Conservation (phyloP, 305 asterid genomes). For the Salvia sclarea region DNA sequence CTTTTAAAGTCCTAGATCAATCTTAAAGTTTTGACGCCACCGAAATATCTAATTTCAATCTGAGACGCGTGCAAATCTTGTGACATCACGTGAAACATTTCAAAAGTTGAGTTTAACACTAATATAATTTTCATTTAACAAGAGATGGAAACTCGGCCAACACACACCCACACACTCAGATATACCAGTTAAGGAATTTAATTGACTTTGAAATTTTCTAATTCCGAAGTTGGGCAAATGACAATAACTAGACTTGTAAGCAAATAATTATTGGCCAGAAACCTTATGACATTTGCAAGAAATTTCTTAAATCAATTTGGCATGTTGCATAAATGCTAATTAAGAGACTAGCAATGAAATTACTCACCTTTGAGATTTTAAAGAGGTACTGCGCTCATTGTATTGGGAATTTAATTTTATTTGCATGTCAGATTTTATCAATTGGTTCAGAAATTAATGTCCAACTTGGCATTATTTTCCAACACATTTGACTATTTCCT, state of each 20-base stretch:
- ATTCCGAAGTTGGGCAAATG: background rate
- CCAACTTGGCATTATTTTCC: slow-evolving; percentile 6
- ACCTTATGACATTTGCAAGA: background rate
- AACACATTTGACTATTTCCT: slow-evolving; percentile 10
- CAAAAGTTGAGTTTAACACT: no score
- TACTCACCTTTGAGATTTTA: background rate
- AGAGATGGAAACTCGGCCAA: no score
- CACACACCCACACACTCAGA: no score
- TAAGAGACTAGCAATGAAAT: background rate
- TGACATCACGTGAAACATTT: no score
- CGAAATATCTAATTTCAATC: no score
- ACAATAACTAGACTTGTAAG: background rate
- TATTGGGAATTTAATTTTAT: background rate
- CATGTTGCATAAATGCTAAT: slow-evolving; percentile 11
- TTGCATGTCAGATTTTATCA: background rate
- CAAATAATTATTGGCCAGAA: background rate
- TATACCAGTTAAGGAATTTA: no score
- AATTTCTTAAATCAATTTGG: background rate
- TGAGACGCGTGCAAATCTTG: no score
- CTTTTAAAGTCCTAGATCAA: no score
- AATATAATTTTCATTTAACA: no score
- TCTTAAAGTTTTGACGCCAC: no score
- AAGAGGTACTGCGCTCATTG: no score
- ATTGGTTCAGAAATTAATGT: background rate
- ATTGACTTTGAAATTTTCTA: no score